These are phyloP conservation scores for Eimeria necatrix DNA, from an alignment of 169 alveolate species.

Conservation along the genomic window DNA sequence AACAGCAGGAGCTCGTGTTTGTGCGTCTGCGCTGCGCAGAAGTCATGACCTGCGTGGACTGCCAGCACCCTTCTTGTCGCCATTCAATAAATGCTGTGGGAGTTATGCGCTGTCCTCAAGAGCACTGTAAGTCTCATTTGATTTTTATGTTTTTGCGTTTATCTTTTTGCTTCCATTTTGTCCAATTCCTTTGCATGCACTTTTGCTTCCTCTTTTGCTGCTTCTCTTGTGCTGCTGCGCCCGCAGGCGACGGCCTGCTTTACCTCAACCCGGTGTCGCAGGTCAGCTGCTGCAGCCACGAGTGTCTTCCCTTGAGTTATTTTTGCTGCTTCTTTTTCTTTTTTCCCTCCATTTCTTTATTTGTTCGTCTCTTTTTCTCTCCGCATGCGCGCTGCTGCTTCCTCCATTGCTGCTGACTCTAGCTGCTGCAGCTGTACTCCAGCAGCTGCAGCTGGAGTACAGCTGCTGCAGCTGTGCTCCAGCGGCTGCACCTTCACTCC, in stretches of 20 bases:
- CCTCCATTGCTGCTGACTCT: constrained; percentile 15
- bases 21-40: constrained; percentile 18
- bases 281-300: neutral
- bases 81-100: constrained; percentile 78
- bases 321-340: too few species aligned
- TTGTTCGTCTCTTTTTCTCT: too few species aligned
- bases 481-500: neutral
- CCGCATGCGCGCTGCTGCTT: too few species aligned
- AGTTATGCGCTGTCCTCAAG: constrained; percentile 78
- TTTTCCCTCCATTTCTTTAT: too few species aligned
- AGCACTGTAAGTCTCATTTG: constrained; percentile 42
- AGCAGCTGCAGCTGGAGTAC: neutral
- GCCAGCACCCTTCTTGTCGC: constrained; percentile 84
- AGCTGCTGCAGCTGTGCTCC: neutral
- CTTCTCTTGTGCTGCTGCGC: neutral
- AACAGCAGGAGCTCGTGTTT: neutral
- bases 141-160: neutral
- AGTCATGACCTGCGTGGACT: constrained; percentile 83
- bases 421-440: neutral
- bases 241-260: constrained; percentile 1
- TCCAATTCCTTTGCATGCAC: neutral
- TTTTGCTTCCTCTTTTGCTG: neutral
- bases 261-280: constrained; percentile 32
- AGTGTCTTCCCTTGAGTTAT: too few species aligned
- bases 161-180: neutral